Evolutionary conservation across 768 basidiomycete species (phyloP), one percentile per base, ranked within the genome.

Genomic region (Calvatia gigantea): DNA sequence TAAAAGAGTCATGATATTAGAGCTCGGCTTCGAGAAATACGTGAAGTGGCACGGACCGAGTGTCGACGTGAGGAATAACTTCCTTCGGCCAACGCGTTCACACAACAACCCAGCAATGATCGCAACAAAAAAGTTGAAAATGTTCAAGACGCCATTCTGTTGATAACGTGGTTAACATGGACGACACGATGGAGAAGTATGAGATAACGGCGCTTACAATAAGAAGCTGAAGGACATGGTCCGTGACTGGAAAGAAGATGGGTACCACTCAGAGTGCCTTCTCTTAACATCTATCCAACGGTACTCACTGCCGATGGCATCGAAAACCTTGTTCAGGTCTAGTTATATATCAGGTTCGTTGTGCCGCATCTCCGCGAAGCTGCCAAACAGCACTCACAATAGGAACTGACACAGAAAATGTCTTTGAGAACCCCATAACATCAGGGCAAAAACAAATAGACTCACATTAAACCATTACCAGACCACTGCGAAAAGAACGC

Each of bases 401-500:
- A 85, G 1, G 83, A 86, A 21, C 66, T 68, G 46, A 37, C 29
- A 31, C 32, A 12, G 28, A n/a, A 37, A 9, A 33, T n/a, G n/a
- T n/a, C 19, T 4, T 25, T 23, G 6, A 21, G 35, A 12, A 14
- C 35, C 17, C 21, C 41, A 21, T 28, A 67, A 71, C 58, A 3
- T 38, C 31, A 21, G 62, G 55, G 63, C 58, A 58, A 23, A 33
- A 41, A 35, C 31, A 38, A 23, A 28, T 57, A n/a, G 11, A 62
- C 65, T 56, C 61, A 69, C 66, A 81, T 74, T 19, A 83, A 69
- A 58, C 80, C 80, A 47, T 81, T 79, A 6, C 79, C 78, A 51
- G 75, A 77, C 80, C 81, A 83, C 59, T 84, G 82, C 5, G 78
- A 80, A 71, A 84, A 83, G 69, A 84, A 76, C 0, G 78, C 83